Evolutionary conservation across 495 filamentous ascomycete genomes (phyloP).

Genomic region (Pseudomonodictys pantanalensis): DNA sequence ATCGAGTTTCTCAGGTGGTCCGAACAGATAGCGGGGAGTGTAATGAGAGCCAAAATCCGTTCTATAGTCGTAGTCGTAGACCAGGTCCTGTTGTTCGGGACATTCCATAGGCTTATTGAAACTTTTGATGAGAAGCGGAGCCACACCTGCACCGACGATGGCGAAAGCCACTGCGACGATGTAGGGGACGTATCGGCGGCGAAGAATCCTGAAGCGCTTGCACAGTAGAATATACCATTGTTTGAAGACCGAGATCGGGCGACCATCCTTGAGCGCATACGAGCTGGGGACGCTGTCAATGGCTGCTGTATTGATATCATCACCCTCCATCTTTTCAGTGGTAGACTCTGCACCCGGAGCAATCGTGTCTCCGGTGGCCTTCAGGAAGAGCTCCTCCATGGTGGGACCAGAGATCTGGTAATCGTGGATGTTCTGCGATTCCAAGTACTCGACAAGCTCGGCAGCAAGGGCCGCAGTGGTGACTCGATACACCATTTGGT

Average conservation of each 20-base stretch:
- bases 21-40: neutral
- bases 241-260: slow-evolving; percentile 5
- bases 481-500: slow-evolving; percentile 65
- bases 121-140: slow-evolving; percentile 15
- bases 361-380: slow-evolving; percentile 64
- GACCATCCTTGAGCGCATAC: slow-evolving; percentile 1
- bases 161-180: slow-evolving; percentile 9
- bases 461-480: slow-evolving; percentile 62
- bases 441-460: slow-evolving; percentile 60
- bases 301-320: neutral
- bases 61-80: neutral
- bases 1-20: neutral
- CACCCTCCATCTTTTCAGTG: neutral
- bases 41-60: neutral
- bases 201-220: slow-evolving; percentile 15
- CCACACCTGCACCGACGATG: slow-evolving; percentile 17
- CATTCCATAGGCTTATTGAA: slow-evolving; percentile 15
- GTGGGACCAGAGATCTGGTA: slow-evolving; percentile 79
- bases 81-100: neutral
- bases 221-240: slow-evolving; percentile 15
- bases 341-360: neutral
- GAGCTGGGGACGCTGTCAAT: neutral
- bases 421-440: slow-evolving; percentile 59
- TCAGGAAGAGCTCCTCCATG: slow-evolving; percentile 84
- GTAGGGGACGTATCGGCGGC: slow-evolving; percentile 14